A percentile compares a stretch with the other conserved stretches of the same genome.
phyloP scores from a whole-genome alignment of 2,329 filamentous ascomycete genomes.

The Orbilia ellipsospora region DNA sequence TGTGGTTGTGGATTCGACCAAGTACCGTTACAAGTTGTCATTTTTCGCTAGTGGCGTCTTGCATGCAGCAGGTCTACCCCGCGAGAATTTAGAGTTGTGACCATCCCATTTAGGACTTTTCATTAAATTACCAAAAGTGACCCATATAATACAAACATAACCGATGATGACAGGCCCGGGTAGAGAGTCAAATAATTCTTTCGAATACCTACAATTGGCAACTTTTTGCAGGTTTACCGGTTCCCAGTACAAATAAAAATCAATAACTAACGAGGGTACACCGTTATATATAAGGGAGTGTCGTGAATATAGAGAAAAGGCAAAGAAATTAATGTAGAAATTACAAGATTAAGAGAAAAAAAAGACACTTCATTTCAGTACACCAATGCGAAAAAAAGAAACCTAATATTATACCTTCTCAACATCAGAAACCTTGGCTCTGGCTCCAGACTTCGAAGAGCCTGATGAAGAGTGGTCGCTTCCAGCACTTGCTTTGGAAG shows the following conservation, averaged over 20 bases:
- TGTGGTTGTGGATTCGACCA: conserved; percentile 7
- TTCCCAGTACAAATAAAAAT: conserved; percentile 3
- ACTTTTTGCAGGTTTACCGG: neutral
- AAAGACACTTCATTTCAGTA: conserved; percentile 6
- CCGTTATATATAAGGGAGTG: conserved; percentile 15
- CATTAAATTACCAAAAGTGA: conserved; percentile 10
- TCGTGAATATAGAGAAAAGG: conserved; percentile 14
- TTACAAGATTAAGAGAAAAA: conserved; percentile 3
- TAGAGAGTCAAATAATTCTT: conserved; percentile 7
- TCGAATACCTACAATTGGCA: conserved; percentile 17
- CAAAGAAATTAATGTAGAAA: conserved; percentile 10
- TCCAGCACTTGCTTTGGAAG: conserved; percentile 25
- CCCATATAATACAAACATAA: conserved; percentile 1
- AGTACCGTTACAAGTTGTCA: conserved; percentile 17
- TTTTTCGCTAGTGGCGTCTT: conserved; percentile 23
- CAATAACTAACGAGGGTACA: conserved; percentile 9
- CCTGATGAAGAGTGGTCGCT: conserved; percentile 15
- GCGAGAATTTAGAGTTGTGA: conserved; percentile 6
- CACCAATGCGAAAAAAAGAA: neutral
- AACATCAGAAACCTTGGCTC: conserved; percentile 19
- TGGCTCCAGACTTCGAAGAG: conserved; percentile 15
- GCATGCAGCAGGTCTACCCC: conserved; percentile 35
- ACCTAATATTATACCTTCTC: conserved; percentile 16
- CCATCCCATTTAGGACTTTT: neutral
- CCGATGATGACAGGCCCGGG: neutral